phyloP scores from a whole-genome alignment of 2,329 filamentous ascomycete species.

The Chaetomiaceae sp. region DNA sequence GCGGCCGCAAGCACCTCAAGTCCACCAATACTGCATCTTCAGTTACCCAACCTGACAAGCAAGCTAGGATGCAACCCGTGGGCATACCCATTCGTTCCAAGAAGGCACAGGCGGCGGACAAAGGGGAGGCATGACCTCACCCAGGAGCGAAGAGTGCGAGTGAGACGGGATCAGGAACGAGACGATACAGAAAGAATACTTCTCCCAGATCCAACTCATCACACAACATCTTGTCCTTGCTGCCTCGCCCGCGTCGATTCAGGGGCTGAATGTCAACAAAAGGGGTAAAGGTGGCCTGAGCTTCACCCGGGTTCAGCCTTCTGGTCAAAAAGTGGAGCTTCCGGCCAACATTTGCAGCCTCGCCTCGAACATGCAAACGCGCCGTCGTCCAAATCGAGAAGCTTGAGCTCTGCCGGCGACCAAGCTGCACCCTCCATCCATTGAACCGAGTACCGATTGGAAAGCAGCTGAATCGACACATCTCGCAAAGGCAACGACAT shows the following conservation, averaged over 20 bases:
- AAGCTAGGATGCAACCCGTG: no score
- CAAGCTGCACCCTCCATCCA: background rate
- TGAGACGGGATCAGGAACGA: no score
- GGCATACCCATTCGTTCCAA: no score
- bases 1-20: no score
- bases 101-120: no score
- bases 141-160: no score
- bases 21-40: no score
- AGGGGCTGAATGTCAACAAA: background rate
- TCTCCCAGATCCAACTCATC: no score
- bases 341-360: slow-evolving; percentile 1
- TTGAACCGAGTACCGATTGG: background rate
- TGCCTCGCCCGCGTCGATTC: background rate
- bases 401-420: background rate
- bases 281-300: slow-evolving; percentile 2
- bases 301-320: slow-evolving; percentile 3
- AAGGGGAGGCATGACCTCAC: no score
- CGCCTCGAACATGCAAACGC: background rate
- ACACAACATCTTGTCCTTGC: no score
- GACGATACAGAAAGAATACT: no score
- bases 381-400: background rate
- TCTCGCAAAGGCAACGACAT: slow-evolving; percentile 35
- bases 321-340: slow-evolving; percentile 1
- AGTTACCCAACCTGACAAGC: no score
- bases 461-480: background rate